phyloP scores from a whole-genome alignment of 805 yeast species.

The Huiozyma naganishii region DNA sequence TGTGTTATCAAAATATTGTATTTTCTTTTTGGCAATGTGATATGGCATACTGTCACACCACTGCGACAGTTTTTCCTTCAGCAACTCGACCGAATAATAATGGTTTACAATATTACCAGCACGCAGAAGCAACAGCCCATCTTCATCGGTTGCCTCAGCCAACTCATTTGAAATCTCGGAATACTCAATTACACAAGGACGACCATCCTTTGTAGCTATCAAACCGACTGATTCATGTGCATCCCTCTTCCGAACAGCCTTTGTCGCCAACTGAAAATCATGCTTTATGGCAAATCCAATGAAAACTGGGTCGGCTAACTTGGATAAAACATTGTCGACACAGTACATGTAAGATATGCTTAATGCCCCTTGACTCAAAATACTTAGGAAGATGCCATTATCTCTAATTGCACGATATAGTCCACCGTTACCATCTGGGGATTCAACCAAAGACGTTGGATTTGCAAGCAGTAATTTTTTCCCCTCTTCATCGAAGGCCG shows the following conservation, averaged over 20 bases:
- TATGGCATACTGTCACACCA: slow-evolving; percentile 80
- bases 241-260: slow-evolving; percentile 86
- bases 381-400: slow-evolving; percentile 57
- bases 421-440: slow-evolving; percentile 99
- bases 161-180: slow-evolving; percentile 75
- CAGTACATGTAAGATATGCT: slow-evolving; percentile 93
- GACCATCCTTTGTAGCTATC: slow-evolving; percentile 56
- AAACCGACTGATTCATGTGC: slow-evolving; percentile 86
- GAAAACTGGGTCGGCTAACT: slow-evolving; percentile 81
- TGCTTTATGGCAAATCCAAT: slow-evolving; percentile 73
- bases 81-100: slow-evolving; percentile 76
- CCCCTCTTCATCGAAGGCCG: slow-evolving; percentile 72
- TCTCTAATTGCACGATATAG: slow-evolving; percentile 70
- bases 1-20: slow-evolving; percentile 43
- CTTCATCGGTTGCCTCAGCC: slow-evolving; percentile 52
- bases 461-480: slow-evolving; percentile 53
- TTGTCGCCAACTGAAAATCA: slow-evolving; percentile 70
- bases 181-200: slow-evolving; percentile 90
- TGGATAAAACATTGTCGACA: slow-evolving; percentile 87
- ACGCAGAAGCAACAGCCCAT: slow-evolving; percentile 59
- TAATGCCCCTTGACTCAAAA: slow-evolving; percentile 55
- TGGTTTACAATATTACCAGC: slow-evolving; percentile 98
- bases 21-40: slow-evolving; percentile 89
- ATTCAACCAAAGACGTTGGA: slow-evolving; percentile 49
- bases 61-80: slow-evolving; percentile 44